Conservation (phyloP, 2,329 filamentous ascomycete genomes). For the Sporothrix globosa region DNA sequence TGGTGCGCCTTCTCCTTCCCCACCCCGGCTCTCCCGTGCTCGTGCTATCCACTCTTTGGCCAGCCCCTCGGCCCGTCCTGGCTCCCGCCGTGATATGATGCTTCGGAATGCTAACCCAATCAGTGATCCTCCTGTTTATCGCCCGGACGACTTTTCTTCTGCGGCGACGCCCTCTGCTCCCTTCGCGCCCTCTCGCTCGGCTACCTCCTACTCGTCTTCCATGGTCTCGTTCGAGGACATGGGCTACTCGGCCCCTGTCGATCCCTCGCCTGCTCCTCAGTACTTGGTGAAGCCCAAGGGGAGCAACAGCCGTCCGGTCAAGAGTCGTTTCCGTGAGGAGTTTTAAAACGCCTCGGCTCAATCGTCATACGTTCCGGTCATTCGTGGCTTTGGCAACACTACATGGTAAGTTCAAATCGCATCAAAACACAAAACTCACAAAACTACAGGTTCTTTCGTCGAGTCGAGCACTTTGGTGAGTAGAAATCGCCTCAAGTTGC, state of each 20-base stretch:
- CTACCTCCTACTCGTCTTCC: background rate
- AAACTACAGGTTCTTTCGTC: background rate
- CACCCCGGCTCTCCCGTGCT: background rate
- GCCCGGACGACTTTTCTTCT: too few species aligned
- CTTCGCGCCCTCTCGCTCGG: background rate
- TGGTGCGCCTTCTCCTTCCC: background rate
- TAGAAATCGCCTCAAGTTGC: background rate
- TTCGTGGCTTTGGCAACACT: background rate
- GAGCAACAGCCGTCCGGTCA: background rate
- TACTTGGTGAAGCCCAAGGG: conserved; percentile 4
- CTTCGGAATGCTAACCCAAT: background rate
- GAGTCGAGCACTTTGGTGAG: background rate
- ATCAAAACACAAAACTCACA: background rate
- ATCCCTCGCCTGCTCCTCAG: background rate
- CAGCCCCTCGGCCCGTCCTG: conserved; percentile 4
- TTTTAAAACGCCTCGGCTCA: background rate
- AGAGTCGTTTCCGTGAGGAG: conserved; percentile 21
- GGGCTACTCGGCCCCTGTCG: background rate
- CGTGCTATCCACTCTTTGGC: background rate
- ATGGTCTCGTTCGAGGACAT: conserved; percentile 11
- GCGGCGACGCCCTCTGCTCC: background rate
- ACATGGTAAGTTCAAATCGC: background rate
- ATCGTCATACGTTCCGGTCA: too few species aligned
- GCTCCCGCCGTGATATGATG: conserved; percentile 11
- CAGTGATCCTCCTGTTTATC: too few species aligned